These are phyloP conservation scores for Durotheca rogersii DNA, from an alignment of 495 filamentous ascomycete genomes.

Conservation along the genomic window DNA sequence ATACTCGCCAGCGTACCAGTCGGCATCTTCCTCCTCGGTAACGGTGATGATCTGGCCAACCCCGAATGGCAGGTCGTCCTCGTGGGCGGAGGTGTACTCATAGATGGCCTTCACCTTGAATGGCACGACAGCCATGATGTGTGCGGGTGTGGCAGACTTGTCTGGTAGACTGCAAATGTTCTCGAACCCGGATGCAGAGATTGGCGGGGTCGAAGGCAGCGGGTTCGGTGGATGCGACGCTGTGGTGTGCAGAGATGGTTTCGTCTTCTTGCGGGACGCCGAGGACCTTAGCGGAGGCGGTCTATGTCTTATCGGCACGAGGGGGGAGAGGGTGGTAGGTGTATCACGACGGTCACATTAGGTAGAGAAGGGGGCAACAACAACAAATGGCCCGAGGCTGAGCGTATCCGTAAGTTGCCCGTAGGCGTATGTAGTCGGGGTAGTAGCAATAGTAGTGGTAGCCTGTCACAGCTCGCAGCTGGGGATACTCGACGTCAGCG, in stretches of 20 bases:
- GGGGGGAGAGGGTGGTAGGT: slow-evolving; percentile 10
- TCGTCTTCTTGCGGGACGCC: slow-evolving; percentile 8
- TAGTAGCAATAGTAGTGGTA: too few species aligned
- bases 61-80: slow-evolving; percentile 88
- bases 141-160: slow-evolving; percentile 23
- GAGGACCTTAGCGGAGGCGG: background rate
- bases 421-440: too few species aligned
- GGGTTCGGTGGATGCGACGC: slow-evolving; percentile 31
- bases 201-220: slow-evolving; percentile 26
- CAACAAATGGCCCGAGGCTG: slow-evolving; percentile 30
- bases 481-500: slow-evolving; percentile 45
- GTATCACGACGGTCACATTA: slow-evolving; percentile 29
- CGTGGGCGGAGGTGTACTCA: slow-evolving; percentile 87
- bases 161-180: slow-evolving; percentile 8
- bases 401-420: slow-evolving; percentile 34
- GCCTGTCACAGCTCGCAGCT: slow-evolving; percentile 36
- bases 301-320: slow-evolving; percentile 12
- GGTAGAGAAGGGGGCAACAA: slow-evolving; percentile 18
- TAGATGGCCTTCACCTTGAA: slow-evolving; percentile 96
- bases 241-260: background rate
- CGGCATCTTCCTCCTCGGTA: slow-evolving; percentile 84
- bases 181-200: slow-evolving; percentile 12
- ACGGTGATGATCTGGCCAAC: slow-evolving; percentile 90
- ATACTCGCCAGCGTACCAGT: slow-evolving; percentile 96
- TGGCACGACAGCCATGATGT: slow-evolving; percentile 70